Evolutionary conservation across 2,329 filamentous ascomycete species (phyloP), one percentile per base, ranked within the genome.

Genomic region (Pyrenochaeta sp.): DNA sequence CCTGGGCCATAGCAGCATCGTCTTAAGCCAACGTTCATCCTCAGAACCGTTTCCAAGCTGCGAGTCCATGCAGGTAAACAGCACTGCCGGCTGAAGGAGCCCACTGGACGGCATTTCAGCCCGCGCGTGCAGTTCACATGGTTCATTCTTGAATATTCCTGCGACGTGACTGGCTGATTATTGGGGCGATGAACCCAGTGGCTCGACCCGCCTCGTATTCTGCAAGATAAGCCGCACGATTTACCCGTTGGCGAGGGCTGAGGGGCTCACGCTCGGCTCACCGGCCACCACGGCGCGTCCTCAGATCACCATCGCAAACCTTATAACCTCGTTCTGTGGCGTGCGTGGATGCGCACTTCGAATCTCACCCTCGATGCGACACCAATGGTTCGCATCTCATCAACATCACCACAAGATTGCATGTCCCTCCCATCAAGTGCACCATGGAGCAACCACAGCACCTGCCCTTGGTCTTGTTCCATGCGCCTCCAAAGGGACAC

Each of bases 171-270:
- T 34, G 18, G 31, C 19, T 23, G 10, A 22, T 8, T 7, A 13
- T 13, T 14, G 15, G n/a, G 22, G 7, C 15, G 21, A 9, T 18
- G 14, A 30, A 17, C 27, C 27, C 19, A 32, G 15, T 34, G 31
- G 22, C n/a, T 14, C 31, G 19, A 8, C 31, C 19, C 19, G 11
- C 31, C 3, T 34, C 31, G 31, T 34, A 34, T 34, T 23, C 17
- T 8, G n/a, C 19, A 13, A 34, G 18, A 34, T 34, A 22, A 34
- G 5, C 31, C 31, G n/a, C n/a, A 34, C 10, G 31, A 21, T 34
- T 34, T 34, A 34, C 31, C 31, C 31, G 31, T 14, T 22, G 19
- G 19, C 31, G 31, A 34, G 19, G 9, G 19, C 19, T 34, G 19
- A 22, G 5, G 19, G 31, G 11, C 11, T 9, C 19, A 22, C 19